phyloP scores from a whole-genome alignment of 2,329 filamentous ascomycete genomes.

The Herpotrichia juniperi region DNA sequence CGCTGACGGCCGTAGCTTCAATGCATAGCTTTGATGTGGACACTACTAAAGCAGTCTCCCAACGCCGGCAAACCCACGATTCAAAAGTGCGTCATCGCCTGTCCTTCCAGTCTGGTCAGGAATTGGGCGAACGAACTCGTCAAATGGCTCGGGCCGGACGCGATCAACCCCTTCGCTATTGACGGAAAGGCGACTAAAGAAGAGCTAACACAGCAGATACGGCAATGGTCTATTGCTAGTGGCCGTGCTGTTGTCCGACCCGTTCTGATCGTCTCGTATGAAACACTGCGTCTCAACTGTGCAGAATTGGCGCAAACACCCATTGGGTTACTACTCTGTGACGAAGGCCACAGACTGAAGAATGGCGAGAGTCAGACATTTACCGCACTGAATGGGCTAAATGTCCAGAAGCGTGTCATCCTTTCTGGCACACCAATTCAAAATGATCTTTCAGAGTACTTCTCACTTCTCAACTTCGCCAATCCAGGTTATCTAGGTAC shows the following conservation, averaged over 20 bases:
- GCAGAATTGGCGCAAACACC: slow-evolving; percentile 88
- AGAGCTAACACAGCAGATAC: slow-evolving; percentile 85
- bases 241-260: slow-evolving; percentile 90
- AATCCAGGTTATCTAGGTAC: slow-evolving; percentile 92
- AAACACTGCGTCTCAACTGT: slow-evolving; percentile 89
- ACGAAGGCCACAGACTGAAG: slow-evolving; percentile 95
- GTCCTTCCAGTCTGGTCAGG: slow-evolving; percentile 91
- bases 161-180: slow-evolving; percentile 91
- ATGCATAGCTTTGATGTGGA: slow-evolving; percentile 97
- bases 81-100: slow-evolving; percentile 95
- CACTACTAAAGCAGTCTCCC: slow-evolving; percentile 90
- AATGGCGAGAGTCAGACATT: slow-evolving; percentile 97
- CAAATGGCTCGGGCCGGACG: slow-evolving; percentile 94
- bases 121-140: slow-evolving; percentile 98
- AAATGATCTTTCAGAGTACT: slow-evolving; percentile 98
- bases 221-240: slow-evolving; percentile 91
- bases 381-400: slow-evolving; percentile 84
- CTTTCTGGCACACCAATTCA: slow-evolving; percentile 97
- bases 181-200: slow-evolving; percentile 97
- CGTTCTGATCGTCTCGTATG: slow-evolving; percentile 97
- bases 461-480: slow-evolving; percentile 92
- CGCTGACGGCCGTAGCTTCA: slow-evolving; percentile 63
- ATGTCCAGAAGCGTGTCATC: slow-evolving; percentile 90
- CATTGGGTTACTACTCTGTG: slow-evolving; percentile 91
- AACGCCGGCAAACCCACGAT: slow-evolving; percentile 94